Base-by-base conservation (phyloP, 768 basidiomycete genomes). In the Suillus clintonianus region DNA sequence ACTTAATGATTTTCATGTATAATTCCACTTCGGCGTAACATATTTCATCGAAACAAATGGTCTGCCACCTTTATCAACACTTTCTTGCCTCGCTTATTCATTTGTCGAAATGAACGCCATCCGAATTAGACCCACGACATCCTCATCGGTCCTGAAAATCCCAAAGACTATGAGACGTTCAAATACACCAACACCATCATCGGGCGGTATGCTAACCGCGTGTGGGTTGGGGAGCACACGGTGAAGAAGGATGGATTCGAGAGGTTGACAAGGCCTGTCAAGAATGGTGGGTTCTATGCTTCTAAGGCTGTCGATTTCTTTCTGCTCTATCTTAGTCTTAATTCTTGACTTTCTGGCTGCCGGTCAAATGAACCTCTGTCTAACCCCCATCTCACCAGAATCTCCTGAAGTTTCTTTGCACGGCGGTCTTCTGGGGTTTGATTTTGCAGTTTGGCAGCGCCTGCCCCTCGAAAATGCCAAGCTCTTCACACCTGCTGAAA, bases 131-230 rank as follows among this genome's bases (percentile, higher is more conserved):
- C 87, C 7, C 89, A 92, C 75, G 91, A 92, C 73, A 83, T 92
- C 63, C 85, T 92, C 48, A 81, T 91, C 67, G 91, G 90, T 19
- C 90, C 91, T 43, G 87, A 90, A 76, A 74, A 79, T 50, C 85
- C 89, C 57, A 69, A 80, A 65, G 85, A 80, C 64, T 89, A 91
- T 72, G 72, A 79, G 37, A 74, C 72, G 13, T 83, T 88, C 72
- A 89, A 86, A 74, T 92, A 92, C 75, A 86, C 83, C 53, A 91
- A 92, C 76, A 85, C 87, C 11, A 81, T 91, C 70, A 81, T 92
- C 58, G 91, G 91, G 34, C 80, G 90, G 68, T 91, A 91, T 67
- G 80, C 89, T 27, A 92, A 92, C 75, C 83, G 90, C 39, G 79
- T 92, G 59, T 88, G 90, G 1, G 85, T 83, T n/a, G 85, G 85